A percentile compares a stretch with the other conserved stretches of the same genome.
Evolutionary conservation across 768 basidiomycete genomes (phyloP).

Genomic region (Suillus subaureus): DNA sequence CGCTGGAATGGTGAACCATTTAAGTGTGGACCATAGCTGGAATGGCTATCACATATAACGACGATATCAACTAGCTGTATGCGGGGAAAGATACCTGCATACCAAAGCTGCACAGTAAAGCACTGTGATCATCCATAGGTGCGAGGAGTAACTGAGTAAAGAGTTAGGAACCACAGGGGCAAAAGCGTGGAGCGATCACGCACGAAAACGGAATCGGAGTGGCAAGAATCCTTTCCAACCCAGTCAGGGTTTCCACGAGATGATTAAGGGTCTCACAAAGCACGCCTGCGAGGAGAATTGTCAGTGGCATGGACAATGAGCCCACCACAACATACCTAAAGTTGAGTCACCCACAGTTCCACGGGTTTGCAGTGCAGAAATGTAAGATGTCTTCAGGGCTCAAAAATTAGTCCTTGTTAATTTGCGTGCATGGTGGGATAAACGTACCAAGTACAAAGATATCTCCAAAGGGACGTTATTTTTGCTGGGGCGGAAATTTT

Average conservation of each 20-base stretch:
- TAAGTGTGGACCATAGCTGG: conserved; percentile 56
- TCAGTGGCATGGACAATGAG: background rate
- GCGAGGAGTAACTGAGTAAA: conserved; percentile 57
- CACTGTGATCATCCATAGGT: conserved; percentile 64
- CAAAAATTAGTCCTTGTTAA: background rate
- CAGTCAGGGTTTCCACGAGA: conserved; percentile 65
- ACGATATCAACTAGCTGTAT: background rate
- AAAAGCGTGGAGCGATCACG: background rate
- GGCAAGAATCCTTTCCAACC: conserved; percentile 71
- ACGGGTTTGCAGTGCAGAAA: conserved; percentile 56
- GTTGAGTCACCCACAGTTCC: conserved; percentile 54
- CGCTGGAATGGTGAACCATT: conserved; percentile 66
- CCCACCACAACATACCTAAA: conserved; percentile 43
- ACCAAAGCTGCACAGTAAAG: conserved; percentile 65
- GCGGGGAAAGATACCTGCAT: conserved; percentile 17
- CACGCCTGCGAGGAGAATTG: conserved; percentile 36
- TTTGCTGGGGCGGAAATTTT: no score
- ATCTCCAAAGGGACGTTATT: conserved; percentile 74
- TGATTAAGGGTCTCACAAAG: conserved; percentile 52
- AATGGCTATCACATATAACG: conserved; percentile 48
- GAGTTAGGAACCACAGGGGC: background rate
- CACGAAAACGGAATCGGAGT: conserved; percentile 77
- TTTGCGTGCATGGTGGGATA: background rate
- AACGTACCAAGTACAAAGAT: conserved; percentile 62
- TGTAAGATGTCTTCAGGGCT: conserved; percentile 60